phyloP scores from a whole-genome alignment of 208 protist genomes.

The Trypanosoma vivax region DNA sequence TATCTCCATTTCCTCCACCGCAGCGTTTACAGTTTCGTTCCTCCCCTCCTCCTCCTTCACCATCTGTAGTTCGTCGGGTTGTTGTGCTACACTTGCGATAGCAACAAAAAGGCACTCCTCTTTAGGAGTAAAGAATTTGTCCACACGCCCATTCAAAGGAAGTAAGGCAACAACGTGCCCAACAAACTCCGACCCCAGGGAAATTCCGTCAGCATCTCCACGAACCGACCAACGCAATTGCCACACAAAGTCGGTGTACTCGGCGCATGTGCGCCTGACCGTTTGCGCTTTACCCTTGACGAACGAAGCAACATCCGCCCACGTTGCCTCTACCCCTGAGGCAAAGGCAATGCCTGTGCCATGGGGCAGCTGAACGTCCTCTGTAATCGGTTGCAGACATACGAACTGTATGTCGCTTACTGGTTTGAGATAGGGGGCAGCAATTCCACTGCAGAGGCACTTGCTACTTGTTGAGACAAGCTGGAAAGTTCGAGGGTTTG shows the following conservation, averaged over 20 bases:
- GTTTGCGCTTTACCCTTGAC: neutral
- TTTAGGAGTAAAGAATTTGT: neutral
- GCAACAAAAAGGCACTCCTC: neutral
- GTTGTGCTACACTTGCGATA: neutral
- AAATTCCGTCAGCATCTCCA: neutral
- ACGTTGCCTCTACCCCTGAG: constrained; percentile 11
- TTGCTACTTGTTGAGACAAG: constrained; percentile 14
- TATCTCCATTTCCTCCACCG: neutral
- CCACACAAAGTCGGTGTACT: neutral
- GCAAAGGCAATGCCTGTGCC: constrained; percentile 11
- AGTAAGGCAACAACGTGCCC: constrained; percentile 2
- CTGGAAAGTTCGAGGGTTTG: constrained; percentile 5
- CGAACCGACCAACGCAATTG: constrained; percentile 4
- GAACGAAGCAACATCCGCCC: constrained; percentile 13
- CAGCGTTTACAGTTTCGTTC: neutral
- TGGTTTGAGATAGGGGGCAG: neutral
- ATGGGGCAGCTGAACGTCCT: neutral
- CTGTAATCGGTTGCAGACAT: constrained; percentile 1
- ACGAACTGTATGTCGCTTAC: constrained; percentile 4
- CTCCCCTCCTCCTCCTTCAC: too few relatives aligned
- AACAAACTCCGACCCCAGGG: neutral
- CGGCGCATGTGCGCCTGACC: neutral
- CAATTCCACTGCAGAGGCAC: constrained; percentile 13
- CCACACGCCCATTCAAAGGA: constrained; percentile 1
- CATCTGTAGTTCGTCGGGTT: too few relatives aligned